A percentile compares a stretch with the other conserved stretches of the same genome.
phyloP scores from a whole-genome alignment of 257 asterid genomes.

The Nicotiana noctiflora region DNA sequence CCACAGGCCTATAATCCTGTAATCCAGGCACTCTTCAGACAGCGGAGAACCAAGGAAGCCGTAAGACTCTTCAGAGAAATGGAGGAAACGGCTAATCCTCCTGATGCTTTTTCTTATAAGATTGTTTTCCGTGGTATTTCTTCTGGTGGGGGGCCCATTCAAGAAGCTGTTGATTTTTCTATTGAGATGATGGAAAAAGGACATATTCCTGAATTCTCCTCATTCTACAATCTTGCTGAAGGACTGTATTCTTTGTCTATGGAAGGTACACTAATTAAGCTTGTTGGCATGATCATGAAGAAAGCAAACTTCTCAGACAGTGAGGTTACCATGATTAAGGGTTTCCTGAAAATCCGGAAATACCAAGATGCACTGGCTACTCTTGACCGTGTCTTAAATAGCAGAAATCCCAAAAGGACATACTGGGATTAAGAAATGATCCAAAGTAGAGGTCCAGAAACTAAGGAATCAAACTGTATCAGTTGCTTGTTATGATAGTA shows the following conservation, averaged over 20 bases:
- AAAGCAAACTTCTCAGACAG: constrained; percentile 45
- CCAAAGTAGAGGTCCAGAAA: background rate
- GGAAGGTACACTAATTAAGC: constrained; percentile 66
- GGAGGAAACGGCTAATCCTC: constrained; percentile 76
- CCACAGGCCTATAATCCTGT: constrained; percentile 87
- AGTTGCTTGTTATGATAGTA: background rate
- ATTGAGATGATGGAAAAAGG: constrained; percentile 74
- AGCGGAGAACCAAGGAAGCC: constrained; percentile 58
- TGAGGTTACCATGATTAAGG: constrained; percentile 67
- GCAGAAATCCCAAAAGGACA: constrained; percentile 37
- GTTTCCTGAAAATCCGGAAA: constrained; percentile 69
- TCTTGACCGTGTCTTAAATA: constrained; percentile 51
- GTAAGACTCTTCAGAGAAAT: constrained; percentile 78
- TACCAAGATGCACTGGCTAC: constrained; percentile 63
- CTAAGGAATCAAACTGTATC: background rate
- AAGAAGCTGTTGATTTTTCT: constrained; percentile 82
- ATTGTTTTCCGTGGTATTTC: constrained; percentile 77
- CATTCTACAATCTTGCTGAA: constrained; percentile 76
- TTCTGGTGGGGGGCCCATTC: constrained; percentile 77
- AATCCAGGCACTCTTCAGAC: constrained; percentile 57
- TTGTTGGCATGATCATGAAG: constrained; percentile 48
- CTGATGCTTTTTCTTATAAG: constrained; percentile 73
- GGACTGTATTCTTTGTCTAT: constrained; percentile 68
- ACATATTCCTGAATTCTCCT: constrained; percentile 52
- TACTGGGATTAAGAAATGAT: constrained; percentile 27